Evolutionary conservation across 257 asterid genomes (phyloP).

Genomic region (Sherardia arvensis): DNA sequence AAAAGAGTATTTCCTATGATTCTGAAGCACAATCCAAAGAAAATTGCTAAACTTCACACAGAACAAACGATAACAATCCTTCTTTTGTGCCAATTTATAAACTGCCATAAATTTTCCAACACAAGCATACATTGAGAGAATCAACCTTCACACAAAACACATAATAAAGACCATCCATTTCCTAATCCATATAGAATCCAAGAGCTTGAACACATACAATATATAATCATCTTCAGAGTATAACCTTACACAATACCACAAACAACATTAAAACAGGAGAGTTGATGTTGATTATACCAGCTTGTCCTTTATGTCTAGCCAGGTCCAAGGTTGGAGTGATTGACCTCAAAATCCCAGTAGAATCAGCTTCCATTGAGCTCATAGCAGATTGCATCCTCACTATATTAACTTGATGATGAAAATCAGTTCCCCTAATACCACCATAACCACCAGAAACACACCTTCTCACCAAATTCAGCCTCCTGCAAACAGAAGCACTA

Average conservation of each 20-base stretch:
- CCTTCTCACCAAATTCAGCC: conserved; percentile 68
- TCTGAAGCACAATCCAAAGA: neutral
- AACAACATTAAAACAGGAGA: neutral
- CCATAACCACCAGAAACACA: conserved; percentile 41
- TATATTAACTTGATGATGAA: conserved; percentile 12
- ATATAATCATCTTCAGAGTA: neutral
- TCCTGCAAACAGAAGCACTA: conserved; percentile 43
- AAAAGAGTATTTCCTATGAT: neutral
- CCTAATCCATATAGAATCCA: neutral
- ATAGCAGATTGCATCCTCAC: conserved; percentile 50
- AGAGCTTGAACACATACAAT: neutral
- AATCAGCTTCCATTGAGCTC: conserved; percentile 59
- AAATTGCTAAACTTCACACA: neutral
- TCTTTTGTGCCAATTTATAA: neutral
- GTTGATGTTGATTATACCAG: conserved; percentile 59
- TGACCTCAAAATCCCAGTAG: conserved; percentile 58
- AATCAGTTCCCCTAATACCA: conserved; percentile 17
- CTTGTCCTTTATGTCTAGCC: conserved; percentile 89
- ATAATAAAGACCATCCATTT: neutral
- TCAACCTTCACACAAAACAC: neutral
- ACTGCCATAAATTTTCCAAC: neutral
- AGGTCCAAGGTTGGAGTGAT: conserved; percentile 71
- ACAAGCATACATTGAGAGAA: neutral
- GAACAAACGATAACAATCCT: neutral
- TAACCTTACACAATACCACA: neutral